Conservation (phyloP, 768 basidiomycete genomes). For the Agaricus blazei region DNA sequence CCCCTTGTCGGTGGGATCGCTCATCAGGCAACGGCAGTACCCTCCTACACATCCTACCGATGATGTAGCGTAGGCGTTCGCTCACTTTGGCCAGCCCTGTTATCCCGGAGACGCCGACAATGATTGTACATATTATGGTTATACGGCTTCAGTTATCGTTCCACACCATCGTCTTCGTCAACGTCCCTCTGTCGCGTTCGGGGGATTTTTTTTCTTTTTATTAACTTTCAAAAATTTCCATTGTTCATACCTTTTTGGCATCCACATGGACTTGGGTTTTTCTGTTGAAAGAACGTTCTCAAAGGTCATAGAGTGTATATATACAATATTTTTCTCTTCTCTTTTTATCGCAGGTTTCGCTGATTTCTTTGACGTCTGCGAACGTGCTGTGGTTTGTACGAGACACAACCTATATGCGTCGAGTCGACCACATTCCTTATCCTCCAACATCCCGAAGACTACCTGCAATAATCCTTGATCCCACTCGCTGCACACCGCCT, state of each 20-base stretch:
- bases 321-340: background rate
- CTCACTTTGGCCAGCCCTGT: no score
- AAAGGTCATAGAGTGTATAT: constrained; percentile 10
- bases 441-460: background rate
- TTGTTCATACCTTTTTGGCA: constrained; percentile 2
- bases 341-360: background rate
- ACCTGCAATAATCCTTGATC: background rate
- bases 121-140: no score
- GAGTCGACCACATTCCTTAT: background rate
- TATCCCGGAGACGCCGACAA: no score
- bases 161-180: background rate
- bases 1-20: background rate
- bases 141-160: no score
- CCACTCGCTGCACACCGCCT: background rate
- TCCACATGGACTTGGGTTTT: constrained; percentile 4
- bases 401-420: background rate
- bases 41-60: no score
- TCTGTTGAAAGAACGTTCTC: constrained; percentile 1
- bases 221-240: background rate
- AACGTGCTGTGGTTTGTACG: background rate
- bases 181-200: background rate
- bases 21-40: background rate
- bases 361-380: background rate
- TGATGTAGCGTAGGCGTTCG: no score
- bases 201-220: background rate